Evolutionary conservation across 2,329 filamentous ascomycete species (phyloP).

Genomic region (Trichoderma citrinoviride): DNA sequence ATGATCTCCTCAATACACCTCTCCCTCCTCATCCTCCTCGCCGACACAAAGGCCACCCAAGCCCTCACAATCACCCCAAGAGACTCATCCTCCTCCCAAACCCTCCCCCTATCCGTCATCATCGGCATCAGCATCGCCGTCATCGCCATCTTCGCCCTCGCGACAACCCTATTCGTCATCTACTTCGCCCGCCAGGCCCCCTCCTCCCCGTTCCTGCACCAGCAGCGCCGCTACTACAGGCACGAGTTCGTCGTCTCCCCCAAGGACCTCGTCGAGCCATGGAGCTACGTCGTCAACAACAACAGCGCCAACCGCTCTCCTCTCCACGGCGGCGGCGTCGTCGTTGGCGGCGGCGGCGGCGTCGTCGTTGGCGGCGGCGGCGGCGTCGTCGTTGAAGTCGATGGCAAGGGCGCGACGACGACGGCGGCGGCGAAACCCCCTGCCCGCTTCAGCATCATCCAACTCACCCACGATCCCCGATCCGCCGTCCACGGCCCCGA

Average conservation of each 20-base stretch:
- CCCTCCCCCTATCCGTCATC: conserved; percentile 49
- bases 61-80: neutral
- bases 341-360: no score
- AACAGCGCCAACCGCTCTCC: conserved; percentile 23
- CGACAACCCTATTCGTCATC: conserved; percentile 44
- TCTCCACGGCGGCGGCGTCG: neutral
- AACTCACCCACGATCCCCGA: conserved; percentile 34
- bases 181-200: conserved; percentile 47
- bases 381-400: no score
- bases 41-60: conserved; percentile 25
- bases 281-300: conserved; percentile 32
- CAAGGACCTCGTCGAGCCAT: conserved; percentile 26
- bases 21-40: conserved; percentile 25
- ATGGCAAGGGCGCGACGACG: conserved; percentile 30
- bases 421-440: conserved; percentile 37
- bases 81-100: conserved; percentile 25
- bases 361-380: no score
- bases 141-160: conserved; percentile 42
- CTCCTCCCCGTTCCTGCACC: conserved; percentile 29
- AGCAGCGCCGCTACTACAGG: conserved; percentile 20
- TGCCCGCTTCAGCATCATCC: conserved; percentile 18
- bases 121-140: conserved; percentile 52
- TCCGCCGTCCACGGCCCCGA: conserved; percentile 25
- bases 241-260: conserved; percentile 24
- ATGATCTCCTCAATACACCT: conserved; percentile 18